Evolutionary conservation across 495 filamentous ascomycete genomes (phyloP), one percentile per base, ranked within the genome.

Genomic region (Xylaria palmicola): DNA sequence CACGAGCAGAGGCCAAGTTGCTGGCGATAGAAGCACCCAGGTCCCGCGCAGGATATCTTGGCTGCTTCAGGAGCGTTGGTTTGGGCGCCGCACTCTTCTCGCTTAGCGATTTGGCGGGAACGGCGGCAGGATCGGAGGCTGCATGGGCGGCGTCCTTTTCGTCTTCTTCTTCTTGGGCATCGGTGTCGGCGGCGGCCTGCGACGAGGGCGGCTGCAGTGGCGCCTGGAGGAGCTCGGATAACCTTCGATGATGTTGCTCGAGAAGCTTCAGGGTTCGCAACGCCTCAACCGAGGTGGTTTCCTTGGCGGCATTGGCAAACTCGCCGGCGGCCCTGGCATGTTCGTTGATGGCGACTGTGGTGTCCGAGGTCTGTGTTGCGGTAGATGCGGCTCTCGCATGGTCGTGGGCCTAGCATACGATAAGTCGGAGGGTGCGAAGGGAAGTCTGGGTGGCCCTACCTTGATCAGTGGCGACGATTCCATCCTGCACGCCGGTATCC

Each of bases 321-420:
- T 97, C 90, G 51, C 87, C 89, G 2, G 94, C 94, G 20, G 94
- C 94, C 37, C 91, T 81, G 59, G 93, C 87, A 77, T 98, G 93
- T 69, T 96, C 89, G 65, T 88, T 88, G 60, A 90, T 88, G 15
- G 93, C 92, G 24, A 88, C 85, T 4, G 88, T 88, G 19, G 89
- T 88, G 63, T 92, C 89, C 10, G 88, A 79, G 30, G 86, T 86
- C 62, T 88, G 86, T 56, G 88, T 88, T 60, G 91, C 85, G 39
- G 86, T 68, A 55, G 84, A 86, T n/a, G 90, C 87, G 48, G 92
- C 92, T 62, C 85, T 83, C 26, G 91, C 93, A 75, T 98, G 92
- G 59, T 90, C 87, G 75, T 97, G 91, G 64, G 92, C 94, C 89
- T 94, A 58, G 63, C 55, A 66, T 65, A 52, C 22, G 56, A 59